Conservation (phyloP, 2,329 filamentous ascomycete genomes). For the Seiridium unicorne region DNA sequence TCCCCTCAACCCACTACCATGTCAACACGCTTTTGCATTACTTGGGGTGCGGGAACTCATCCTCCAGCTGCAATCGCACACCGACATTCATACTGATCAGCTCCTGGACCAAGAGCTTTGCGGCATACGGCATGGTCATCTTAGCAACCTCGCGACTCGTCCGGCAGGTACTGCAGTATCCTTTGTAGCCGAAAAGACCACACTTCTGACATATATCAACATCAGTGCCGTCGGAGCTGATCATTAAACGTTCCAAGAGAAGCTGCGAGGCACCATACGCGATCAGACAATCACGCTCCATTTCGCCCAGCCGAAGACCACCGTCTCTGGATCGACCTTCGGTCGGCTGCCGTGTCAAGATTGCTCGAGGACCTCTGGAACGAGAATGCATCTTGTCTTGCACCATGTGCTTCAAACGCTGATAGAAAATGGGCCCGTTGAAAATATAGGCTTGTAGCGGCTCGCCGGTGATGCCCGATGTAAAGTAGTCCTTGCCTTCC, state of each 20-base stretch:
- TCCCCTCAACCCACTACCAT: background rate
- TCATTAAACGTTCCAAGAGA: constrained; percentile 89
- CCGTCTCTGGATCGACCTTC: constrained; percentile 92
- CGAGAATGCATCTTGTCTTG: constrained; percentile 99
- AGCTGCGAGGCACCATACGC: constrained; percentile 94
- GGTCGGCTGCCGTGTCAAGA: constrained; percentile 91
- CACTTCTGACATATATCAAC: constrained; percentile 94
- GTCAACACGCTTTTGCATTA: background rate
- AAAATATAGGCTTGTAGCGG: constrained; percentile 94
- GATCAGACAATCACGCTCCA: constrained; percentile 98
- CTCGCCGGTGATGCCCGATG: constrained; percentile 92
- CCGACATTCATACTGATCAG: constrained; percentile 99
- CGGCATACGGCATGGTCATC: constrained; percentile 97
- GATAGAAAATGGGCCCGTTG: constrained; percentile 98
- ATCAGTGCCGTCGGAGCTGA: constrained; percentile 84
- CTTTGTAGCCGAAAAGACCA: constrained; percentile 91
- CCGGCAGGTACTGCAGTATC: constrained; percentile 92
- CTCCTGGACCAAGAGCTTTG: constrained; percentile 94
- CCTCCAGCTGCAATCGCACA: constrained; percentile 83
- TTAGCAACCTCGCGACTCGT: constrained; percentile 79
- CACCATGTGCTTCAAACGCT: constrained; percentile 99
- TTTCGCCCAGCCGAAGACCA: constrained; percentile 90
- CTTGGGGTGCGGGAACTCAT: constrained; percentile 78
- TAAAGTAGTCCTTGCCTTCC: constrained; percentile 96
- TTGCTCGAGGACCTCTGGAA: constrained; percentile 83